Base-by-base conservation (phyloP, 2,329 filamentous ascomycete species). In the Elsinoe perseae region DNA sequence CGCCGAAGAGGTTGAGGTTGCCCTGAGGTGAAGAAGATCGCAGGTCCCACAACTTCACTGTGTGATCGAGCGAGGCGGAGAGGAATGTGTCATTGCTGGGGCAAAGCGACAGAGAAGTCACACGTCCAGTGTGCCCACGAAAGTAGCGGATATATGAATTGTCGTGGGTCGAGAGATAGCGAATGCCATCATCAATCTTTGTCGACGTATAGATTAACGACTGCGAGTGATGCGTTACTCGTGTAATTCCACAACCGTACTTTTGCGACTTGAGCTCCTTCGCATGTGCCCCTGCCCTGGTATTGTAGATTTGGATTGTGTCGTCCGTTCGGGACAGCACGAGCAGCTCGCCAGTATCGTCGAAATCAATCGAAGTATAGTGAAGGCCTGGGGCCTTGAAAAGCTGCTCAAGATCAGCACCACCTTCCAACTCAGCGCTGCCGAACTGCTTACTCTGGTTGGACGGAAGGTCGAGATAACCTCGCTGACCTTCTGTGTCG, bases 141-240 rank as follows among this genome's bases (percentile, higher is more conserved):
- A 97, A 98, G 73, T 98, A 98, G 60, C 93, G 87, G 60, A 97
- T 87, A 70, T 95, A 98, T 58, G 86, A 87, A 73, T 97, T 96
- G 71, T 97, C 93, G 72, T 98, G 93, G 10, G 86, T 95, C 57
- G 82, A 95, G 60, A 90, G 86, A 73, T 87, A 96, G 68, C 84
- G 85, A 62, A 87, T 95, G 65, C 83, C 90, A 75, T 92, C 86
- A 67, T 98, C 95, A 64, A 95, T 84, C 69, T 95, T 96, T 10
- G 93, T 98, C 68, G 89, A 95, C 53, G 93, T 91, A 67, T 97
- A 96, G 58, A 98, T 84, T 67, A 98, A 89, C 68, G 89, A 91
- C 20, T 89, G 89, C 62, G 85, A 85, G 59, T 92, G 87, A 69
- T 97, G 93, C 1, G 92, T 95, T 71, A 97, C 98, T 64, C 89